Conservation (phyloP, 306 rosid genomes). For the Sphenostylis stenocarpa region DNA sequence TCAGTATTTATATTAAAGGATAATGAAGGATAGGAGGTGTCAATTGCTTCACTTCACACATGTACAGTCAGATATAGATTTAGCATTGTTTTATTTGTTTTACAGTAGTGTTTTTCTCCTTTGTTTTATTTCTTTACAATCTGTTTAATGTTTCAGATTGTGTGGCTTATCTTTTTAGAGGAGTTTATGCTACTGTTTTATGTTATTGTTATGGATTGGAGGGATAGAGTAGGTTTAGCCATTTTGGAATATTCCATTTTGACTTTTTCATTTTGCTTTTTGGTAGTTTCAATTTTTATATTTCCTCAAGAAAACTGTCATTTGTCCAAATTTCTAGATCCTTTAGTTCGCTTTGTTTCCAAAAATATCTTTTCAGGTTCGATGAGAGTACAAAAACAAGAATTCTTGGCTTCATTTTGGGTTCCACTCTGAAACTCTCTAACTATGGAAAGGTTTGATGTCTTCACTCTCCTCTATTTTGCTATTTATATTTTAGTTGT, state of each 20-base stretch:
- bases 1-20: neutral
- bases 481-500: neutral
- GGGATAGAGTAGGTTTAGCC: neutral
- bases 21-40: neutral
- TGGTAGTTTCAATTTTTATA: neutral
- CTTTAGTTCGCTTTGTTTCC: neutral
- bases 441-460: constrained; percentile 79
- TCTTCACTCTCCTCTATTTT: constrained; percentile 18
- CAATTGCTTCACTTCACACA: neutral
- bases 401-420: constrained; percentile 70
- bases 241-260: neutral
- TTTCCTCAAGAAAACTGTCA: neutral
- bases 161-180: neutral
- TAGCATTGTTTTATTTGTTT: neutral
- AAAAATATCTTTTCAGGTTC: constrained; percentile 55
- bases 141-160: neutral
- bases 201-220: neutral
- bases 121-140: neutral
- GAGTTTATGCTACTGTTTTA: neutral
- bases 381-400: constrained; percentile 66
- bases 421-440: constrained; percentile 62
- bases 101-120: neutral
- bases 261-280: neutral
- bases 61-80: neutral
- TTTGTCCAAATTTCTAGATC: neutral